Conservation (phyloP, 306 rosid genomes). For the Prunus kanzakura region DNA sequence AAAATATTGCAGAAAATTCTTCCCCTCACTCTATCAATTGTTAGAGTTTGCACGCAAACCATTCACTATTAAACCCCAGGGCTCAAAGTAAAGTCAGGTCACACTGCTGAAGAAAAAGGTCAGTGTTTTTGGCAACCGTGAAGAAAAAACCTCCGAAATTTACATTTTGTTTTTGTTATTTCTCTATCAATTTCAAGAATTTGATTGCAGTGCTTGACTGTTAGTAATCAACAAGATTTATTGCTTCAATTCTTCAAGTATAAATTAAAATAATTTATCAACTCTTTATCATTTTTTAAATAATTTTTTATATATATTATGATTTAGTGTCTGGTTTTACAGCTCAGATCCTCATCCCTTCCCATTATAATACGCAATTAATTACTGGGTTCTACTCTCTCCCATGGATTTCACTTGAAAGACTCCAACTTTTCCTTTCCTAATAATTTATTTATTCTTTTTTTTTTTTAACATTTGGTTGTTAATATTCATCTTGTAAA, state of each 20-base stretch:
- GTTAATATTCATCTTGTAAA: not conserved
- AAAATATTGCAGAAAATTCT: constrained; percentile 9
- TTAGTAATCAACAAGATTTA: not conserved
- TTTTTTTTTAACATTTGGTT: not conserved
- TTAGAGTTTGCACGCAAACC: not conserved
- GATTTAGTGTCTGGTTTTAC: not conserved
- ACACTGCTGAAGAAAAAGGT: not conserved
- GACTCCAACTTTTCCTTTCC: not conserved
- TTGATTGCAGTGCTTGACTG: not conserved
- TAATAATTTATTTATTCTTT: not conserved
- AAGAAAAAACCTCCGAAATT: not conserved
- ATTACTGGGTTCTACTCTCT: constrained; percentile 1
- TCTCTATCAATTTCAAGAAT: not conserved
- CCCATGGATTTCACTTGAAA: not conserved
- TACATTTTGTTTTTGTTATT: not conserved
- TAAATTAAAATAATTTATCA: constrained; percentile 11
- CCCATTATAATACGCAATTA: constrained; percentile 8
- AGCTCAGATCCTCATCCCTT: constrained; percentile 36
- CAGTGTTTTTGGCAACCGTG: not conserved
- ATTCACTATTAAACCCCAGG: not conserved
- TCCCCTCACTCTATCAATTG: not conserved
- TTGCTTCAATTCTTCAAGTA: constrained; percentile 11
- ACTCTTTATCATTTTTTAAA: not conserved
- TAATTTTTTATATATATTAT: not conserved
- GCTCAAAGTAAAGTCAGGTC: not conserved